These are phyloP conservation scores for Corymbia maculata DNA, from an alignment of 345 rosid genomes.

Conservation along the genomic window DNA sequence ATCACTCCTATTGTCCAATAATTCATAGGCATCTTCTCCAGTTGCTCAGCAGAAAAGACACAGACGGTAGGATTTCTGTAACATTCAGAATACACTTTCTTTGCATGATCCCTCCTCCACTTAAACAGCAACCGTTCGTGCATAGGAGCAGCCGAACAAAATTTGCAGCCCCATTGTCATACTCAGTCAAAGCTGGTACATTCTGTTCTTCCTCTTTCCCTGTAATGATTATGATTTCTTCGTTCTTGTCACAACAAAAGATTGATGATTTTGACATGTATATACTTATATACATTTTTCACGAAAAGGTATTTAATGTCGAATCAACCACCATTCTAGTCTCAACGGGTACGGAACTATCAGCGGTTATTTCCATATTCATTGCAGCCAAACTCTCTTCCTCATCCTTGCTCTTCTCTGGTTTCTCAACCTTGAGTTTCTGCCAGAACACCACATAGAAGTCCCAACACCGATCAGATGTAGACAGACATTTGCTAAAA, in stretches of 20 bases:
- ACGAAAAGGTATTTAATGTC: neutral
- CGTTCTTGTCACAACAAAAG: neutral
- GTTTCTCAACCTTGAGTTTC: slow-evolving; percentile 33
- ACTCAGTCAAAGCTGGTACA: neutral
- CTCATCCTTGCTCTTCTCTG: slow-evolving; percentile 12
- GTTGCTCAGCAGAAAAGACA: neutral
- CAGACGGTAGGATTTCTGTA: neutral
- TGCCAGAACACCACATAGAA: neutral
- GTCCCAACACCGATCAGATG: neutral
- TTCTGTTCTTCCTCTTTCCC: neutral
- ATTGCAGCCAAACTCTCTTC: neutral
- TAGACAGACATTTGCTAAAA: neutral
- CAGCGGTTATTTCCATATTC: slow-evolving; percentile 15
- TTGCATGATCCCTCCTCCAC: neutral
- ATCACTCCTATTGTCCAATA: neutral
- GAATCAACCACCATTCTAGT: slow-evolving; percentile 3
- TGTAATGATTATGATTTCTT: neutral
- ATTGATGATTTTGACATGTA: neutral
- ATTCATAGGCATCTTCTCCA: neutral
- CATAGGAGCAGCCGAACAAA: neutral
- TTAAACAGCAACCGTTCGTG: neutral
- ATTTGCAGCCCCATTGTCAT: neutral
- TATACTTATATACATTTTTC: neutral
- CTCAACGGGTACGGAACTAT: slow-evolving; percentile 6
- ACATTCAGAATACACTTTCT: neutral